Evolutionary conservation across 1,284 basidiomycete species (phyloP).

Genomic region (Gomphus bonarii): DNA sequence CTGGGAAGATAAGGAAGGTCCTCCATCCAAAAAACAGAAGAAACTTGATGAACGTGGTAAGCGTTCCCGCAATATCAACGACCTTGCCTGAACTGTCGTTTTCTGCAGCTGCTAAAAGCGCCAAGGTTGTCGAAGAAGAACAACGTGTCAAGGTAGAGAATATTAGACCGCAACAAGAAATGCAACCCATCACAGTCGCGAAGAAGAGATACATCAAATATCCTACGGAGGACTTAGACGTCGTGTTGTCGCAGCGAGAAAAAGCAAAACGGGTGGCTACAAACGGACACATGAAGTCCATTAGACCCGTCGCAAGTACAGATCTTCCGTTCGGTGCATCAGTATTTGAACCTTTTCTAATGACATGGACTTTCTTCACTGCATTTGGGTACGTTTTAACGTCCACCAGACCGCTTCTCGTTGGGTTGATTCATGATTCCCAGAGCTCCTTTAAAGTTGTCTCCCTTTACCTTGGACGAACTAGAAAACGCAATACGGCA

Average conservation of each 20-base stretch:
- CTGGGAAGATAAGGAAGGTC: constrained; percentile 70
- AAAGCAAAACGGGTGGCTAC: constrained; percentile 63
- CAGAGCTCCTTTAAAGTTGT: constrained; percentile 81
- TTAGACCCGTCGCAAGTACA: constrained; percentile 57
- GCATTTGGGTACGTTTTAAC: constrained; percentile 68
- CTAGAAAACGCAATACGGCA: constrained; percentile 85
- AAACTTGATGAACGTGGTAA: constrained; percentile 69
- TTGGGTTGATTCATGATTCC: neutral
- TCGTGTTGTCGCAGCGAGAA: constrained; percentile 67
- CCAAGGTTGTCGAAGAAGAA: constrained; percentile 35
- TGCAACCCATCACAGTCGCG: constrained; percentile 44
- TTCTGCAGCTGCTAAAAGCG: constrained; percentile 15
- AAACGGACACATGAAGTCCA: constrained; percentile 20
- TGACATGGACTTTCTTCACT: constrained; percentile 88
- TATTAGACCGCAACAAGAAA: constrained; percentile 54
- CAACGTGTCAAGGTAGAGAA: constrained; percentile 37
- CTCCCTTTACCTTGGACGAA: constrained; percentile 90
- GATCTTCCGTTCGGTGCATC: constrained; percentile 70
- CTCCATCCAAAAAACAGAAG: constrained; percentile 71
- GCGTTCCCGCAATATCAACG: constrained; percentile 12
- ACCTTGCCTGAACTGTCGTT: constrained; percentile 22
- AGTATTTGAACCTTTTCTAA: constrained; percentile 77
- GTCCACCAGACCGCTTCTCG: neutral
- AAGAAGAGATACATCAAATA: constrained; percentile 87
- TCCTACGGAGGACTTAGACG: constrained; percentile 75